phyloP scores from a whole-genome alignment of 108 stramenopile species.

The Nitzschia palea region DNA sequence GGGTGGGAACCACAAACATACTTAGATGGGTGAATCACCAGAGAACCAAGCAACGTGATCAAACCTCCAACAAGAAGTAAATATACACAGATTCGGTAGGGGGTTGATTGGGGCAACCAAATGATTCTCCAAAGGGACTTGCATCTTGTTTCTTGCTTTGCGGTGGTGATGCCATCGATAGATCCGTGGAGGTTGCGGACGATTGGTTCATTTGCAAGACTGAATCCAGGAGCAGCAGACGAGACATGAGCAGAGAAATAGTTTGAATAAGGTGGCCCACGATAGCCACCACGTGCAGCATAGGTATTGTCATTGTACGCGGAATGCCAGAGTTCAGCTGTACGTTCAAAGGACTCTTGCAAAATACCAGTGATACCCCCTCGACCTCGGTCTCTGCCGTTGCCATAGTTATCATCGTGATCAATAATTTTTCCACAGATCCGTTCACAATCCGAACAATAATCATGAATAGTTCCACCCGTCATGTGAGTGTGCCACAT shows the following conservation, averaged over 20 bases:
- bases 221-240: background rate
- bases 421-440: background rate
- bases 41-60: background rate
- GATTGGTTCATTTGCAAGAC: background rate
- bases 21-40: background rate
- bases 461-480: background rate
- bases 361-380: background rate
- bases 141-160: background rate
- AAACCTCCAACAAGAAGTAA: background rate
- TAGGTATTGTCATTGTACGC: background rate
- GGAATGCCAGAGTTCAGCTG: background rate
- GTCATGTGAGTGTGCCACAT: slow-evolving; percentile 68
- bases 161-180: background rate
- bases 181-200: background rate
- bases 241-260: no score
- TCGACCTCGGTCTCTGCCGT: background rate
- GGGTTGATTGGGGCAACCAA: background rate
- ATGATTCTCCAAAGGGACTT: background rate
- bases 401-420: background rate
- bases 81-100: background rate
- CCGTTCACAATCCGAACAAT: background rate
- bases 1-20: background rate
- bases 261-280: background rate
- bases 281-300: background rate
- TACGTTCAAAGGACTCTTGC: background rate